Conservation (phyloP, 176 grass and related monocot genomes). For the Alopecurus myosuroides region DNA sequence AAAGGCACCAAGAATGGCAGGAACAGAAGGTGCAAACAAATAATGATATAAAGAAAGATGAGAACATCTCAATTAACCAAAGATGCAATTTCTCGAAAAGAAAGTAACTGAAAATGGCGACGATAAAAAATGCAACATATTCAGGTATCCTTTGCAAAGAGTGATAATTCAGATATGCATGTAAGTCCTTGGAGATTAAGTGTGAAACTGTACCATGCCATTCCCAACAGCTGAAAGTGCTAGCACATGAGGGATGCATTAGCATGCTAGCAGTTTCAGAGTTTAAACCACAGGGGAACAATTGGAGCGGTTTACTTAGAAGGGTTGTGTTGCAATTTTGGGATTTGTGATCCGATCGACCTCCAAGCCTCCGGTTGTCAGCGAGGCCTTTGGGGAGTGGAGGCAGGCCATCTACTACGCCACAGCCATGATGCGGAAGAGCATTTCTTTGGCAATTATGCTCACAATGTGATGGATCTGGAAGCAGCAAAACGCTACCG, state of each 20-base stretch:
- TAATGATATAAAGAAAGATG: neutral
- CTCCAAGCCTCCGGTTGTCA: too few species aligned
- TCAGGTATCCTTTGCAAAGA: neutral
- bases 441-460: too few species aligned
- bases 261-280: neutral
- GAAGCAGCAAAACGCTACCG: too few species aligned
- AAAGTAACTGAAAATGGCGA: neutral
- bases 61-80: neutral
- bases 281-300: too few species aligned
- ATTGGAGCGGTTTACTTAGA: too few species aligned
- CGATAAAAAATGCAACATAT: neutral
- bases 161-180: neutral
- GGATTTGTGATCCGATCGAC: too few species aligned
- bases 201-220: neutral
- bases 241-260: neutral
- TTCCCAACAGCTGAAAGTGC: slow-evolving; percentile 2
- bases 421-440: too few species aligned
- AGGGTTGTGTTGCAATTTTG: too few species aligned
- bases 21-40: neutral
- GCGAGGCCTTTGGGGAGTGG: too few species aligned
- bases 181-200: neutral
- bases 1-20: neutral
- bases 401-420: too few species aligned
- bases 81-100: neutral
- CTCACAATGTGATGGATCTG: too few species aligned